Conservation (phyloP, 495 filamentous ascomycete species). For the Talaromyces adpressus region DNA sequence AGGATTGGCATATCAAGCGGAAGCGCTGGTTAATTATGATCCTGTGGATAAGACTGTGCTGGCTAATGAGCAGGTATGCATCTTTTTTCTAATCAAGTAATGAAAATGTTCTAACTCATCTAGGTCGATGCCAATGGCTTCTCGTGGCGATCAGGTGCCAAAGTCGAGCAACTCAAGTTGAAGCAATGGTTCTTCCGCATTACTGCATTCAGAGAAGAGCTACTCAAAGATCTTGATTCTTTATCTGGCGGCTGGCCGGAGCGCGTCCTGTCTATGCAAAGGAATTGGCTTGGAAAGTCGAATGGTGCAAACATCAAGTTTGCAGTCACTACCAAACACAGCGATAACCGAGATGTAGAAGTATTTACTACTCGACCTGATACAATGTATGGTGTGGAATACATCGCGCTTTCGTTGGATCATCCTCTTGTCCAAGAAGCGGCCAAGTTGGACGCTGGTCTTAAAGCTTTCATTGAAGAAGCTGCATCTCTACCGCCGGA, state of each 20-base stretch:
- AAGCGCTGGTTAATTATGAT: slow-evolving; percentile 83
- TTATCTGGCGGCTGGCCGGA: slow-evolving; percentile 70
- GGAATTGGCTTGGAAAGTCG: slow-evolving; percentile 82
- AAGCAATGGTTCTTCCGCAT: slow-evolving; percentile 91
- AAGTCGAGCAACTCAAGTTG: slow-evolving; percentile 70
- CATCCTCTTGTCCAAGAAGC: slow-evolving; percentile 63
- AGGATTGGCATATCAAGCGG: slow-evolving; percentile 69
- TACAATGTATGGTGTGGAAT: slow-evolving; percentile 78
- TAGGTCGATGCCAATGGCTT: slow-evolving; percentile 69
- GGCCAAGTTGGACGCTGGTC: slow-evolving; percentile 48
- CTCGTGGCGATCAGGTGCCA: slow-evolving; percentile 83
- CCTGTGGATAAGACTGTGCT: slow-evolving; percentile 84
- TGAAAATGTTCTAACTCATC: background rate
- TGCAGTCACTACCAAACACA: slow-evolving; percentile 34
- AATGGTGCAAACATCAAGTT: slow-evolving; percentile 68
- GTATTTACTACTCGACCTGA: slow-evolving; percentile 82
- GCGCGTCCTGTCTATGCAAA: slow-evolving; percentile 73
- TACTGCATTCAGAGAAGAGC: slow-evolving; percentile 65
- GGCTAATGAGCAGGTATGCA: slow-evolving; percentile 69
- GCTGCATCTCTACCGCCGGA: slow-evolving; percentile 56
- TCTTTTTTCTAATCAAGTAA: too few relatives aligned
- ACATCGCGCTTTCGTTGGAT: slow-evolving; percentile 67
- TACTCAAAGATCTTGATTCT: slow-evolving; percentile 64
- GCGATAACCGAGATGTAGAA: slow-evolving; percentile 42
- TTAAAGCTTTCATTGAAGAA: slow-evolving; percentile 61